phyloP scores from a whole-genome alignment of 2,329 filamentous ascomycete genomes.

The Ceratocystis alfenasii region DNA sequence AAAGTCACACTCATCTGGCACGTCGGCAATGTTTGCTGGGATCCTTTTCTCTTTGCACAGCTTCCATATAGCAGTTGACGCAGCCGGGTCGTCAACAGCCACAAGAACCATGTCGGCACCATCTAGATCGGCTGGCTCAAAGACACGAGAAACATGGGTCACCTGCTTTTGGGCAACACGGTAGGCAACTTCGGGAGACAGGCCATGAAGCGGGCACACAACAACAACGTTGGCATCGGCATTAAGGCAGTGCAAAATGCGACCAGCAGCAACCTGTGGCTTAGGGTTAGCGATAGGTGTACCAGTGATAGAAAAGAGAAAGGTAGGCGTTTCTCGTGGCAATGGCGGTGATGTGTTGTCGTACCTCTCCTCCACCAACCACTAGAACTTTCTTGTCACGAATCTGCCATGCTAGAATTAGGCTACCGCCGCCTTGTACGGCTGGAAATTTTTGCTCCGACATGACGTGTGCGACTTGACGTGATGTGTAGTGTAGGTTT shows the following conservation, averaged over 20 bases:
- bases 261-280: slow-evolving; percentile 77
- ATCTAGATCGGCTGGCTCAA: slow-evolving; percentile 78
- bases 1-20: slow-evolving; percentile 93
- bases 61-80: slow-evolving; percentile 86
- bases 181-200: slow-evolving; percentile 79
- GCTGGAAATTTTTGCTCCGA: slow-evolving; percentile 48
- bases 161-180: slow-evolving; percentile 67
- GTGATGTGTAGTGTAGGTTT: too few species aligned
- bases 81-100: slow-evolving; percentile 83
- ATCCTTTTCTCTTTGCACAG: slow-evolving; percentile 76
- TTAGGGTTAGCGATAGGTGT: slow-evolving; percentile 12
- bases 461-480: slow-evolving; percentile 19
- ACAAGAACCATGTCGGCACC: slow-evolving; percentile 76
- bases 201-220: slow-evolving; percentile 63
- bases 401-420: slow-evolving; percentile 94
- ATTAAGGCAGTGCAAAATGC: slow-evolving; percentile 87
- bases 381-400: slow-evolving; percentile 81
- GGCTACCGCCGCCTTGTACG: slow-evolving; percentile 78
- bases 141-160: slow-evolving; percentile 67
- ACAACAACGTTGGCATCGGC: slow-evolving; percentile 86
- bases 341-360: too few species aligned
- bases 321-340: slow-evolving; percentile 4
- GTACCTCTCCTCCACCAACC: slow-evolving; percentile 85
- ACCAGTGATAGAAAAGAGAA: neutral
- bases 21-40: slow-evolving; percentile 90